Evolutionary conservation across 2,329 filamentous ascomycete genomes (phyloP).

Genomic region (Botrytis paeoniae): DNA sequence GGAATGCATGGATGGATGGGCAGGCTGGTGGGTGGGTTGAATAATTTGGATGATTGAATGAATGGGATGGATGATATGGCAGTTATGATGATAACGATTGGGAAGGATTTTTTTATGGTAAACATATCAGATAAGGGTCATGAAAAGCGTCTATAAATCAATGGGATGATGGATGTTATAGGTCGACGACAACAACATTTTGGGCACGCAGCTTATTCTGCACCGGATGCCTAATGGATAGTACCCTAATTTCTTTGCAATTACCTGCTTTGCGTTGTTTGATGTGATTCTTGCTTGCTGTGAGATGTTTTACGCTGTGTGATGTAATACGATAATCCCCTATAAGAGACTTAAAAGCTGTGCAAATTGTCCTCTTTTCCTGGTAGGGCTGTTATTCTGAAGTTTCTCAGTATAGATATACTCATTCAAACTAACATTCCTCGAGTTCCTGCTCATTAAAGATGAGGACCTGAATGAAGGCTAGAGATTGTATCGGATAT

Average conservation of each 20-base stretch:
- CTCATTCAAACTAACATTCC: neutral
- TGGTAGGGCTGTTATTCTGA: neutral
- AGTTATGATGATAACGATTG: neutral
- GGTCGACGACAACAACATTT: neutral
- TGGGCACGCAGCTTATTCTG: conserved; percentile 12
- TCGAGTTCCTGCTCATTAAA: neutral
- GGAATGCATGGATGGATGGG: neutral
- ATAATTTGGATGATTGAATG: neutral
- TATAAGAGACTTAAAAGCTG: neutral
- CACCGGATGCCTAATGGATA: conserved; percentile 13
- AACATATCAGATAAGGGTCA: neutral
- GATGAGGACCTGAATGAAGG: neutral
- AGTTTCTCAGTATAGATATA: neutral
- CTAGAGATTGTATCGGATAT: too few relatives aligned
- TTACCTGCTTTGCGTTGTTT: neutral
- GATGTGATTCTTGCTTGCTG: too few relatives aligned
- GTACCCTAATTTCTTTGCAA: conserved; percentile 5
- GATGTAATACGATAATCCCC: neutral
- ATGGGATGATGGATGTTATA: neutral
- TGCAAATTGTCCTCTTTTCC: neutral
- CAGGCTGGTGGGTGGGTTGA: neutral
- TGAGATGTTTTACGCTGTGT: neutral
- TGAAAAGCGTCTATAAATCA: neutral
- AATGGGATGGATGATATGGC: neutral
- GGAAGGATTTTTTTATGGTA: neutral